A percentile compares a stretch with the other conserved stretches of the same genome.
Conservation (phyloP, 345 rosid species). For the Triadica sebifera region DNA sequence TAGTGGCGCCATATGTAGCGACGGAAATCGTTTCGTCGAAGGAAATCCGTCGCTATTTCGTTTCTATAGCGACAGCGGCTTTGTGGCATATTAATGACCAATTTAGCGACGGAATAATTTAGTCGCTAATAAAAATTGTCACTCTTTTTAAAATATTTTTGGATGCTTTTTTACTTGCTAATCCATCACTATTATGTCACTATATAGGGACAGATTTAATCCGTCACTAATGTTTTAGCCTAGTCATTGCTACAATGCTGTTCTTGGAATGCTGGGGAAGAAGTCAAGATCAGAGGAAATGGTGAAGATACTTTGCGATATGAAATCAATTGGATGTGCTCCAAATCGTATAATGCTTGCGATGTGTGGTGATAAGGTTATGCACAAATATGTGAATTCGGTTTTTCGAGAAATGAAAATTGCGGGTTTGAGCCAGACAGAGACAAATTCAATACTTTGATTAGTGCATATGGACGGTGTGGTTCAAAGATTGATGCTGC, state of each 20-base stretch:
- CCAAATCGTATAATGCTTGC: constrained; percentile 83
- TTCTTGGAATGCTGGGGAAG: constrained; percentile 80
- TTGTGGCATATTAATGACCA: no score
- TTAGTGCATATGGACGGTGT: constrained; percentile 75
- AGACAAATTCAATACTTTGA: constrained; percentile 84
- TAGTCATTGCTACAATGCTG: constrained; percentile 73
- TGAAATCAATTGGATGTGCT: constrained; percentile 74
- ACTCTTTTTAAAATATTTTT: no score
- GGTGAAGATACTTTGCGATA: constrained; percentile 67
- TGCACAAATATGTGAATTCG: constrained; percentile 60
- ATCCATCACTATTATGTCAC: no score
- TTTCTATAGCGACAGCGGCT: no score
- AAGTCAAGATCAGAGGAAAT: constrained; percentile 62
- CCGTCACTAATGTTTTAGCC: no score
- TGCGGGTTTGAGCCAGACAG: constrained; percentile 89
- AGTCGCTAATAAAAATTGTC: no score
- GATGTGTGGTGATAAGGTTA: constrained; percentile 65
- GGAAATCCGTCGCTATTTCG: no score
- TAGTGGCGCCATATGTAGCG: no score
- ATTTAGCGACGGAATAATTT: no score
- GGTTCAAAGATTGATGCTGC: constrained; percentile 69
- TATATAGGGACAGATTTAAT: no score
- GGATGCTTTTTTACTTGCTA: no score
- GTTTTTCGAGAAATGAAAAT: constrained; percentile 80
- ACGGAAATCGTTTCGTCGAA: no score